Evolutionary conservation across 257 asterid species (phyloP).

Genomic region (Solanum bulbocastanum): DNA sequence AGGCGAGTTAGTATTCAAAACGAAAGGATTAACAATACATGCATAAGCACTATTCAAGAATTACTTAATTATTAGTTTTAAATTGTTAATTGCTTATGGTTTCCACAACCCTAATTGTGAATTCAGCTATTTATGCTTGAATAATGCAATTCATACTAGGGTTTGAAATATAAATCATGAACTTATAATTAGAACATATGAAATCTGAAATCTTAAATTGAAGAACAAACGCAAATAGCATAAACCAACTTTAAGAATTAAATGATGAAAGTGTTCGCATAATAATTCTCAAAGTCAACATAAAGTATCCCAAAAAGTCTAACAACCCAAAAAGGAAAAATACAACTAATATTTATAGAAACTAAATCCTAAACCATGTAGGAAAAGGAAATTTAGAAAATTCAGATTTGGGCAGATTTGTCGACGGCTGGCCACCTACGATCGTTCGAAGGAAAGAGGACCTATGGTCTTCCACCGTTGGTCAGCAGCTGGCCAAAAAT

Average conservation of each 20-base stretch:
- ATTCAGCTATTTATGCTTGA: neutral
- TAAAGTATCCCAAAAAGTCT: neutral
- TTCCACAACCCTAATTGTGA: neutral
- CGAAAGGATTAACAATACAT: neutral
- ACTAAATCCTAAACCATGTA: neutral
- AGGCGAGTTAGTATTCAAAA: neutral
- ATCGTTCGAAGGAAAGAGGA: neutral
- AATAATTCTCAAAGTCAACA: neutral
- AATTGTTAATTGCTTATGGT: too few relatives aligned
- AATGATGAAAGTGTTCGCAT: neutral
- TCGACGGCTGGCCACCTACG: neutral
- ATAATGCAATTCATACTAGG: neutral
- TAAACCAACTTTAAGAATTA: neutral
- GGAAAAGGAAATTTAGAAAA: neutral
- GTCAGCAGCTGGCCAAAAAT: neutral
- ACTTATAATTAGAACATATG: neutral
- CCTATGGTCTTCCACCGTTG: neutral
- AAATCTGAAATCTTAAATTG: neutral
- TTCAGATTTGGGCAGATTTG: too few relatives aligned
- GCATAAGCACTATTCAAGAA: neutral
- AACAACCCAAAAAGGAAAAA: too few relatives aligned
- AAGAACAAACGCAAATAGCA: neutral
- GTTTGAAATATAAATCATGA: neutral
- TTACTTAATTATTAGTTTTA: neutral
- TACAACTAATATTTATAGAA: too few relatives aligned